Base-by-base conservation (phyloP, 352 stramenopile species). In the Poterioochromonas sp. region DNA sequence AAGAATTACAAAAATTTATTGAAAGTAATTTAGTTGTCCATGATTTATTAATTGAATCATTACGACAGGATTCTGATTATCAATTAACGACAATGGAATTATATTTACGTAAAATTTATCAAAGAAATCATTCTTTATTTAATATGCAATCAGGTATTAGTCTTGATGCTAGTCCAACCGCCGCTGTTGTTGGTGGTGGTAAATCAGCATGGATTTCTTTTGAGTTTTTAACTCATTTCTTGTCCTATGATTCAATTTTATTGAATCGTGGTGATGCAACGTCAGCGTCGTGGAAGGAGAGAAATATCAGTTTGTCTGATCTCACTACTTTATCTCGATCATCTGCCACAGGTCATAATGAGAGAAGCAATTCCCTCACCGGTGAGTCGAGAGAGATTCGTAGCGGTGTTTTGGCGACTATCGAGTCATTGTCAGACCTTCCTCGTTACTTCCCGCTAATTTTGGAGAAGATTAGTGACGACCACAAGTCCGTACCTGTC, bases 61-160 rank as follows among this genome's bases (percentile, higher is more conserved):
- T 80, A 29, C 41, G 47, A 35, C 83, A 93, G 79, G 83, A 87
- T 34, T 80, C 68, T 44, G 85, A 80, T 12, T 85, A 90, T 39
- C 78, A 90, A 68, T 53, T 88, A 37, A 81, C 80, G 32, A 82
- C 93, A 0, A 77, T 95, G 39, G 88, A 95, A 81, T 80, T 94
- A 32, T 90, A 93, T 82, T 79, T 89, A 11, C 80, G 88, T 47
- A 88, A 90, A 79, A 84, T 93, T 22, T 94, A 96, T 76, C 76
- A 86, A 76, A 83, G 58, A 11, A 44, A 78, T 20, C 84, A 86
- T 69, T 37, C 62, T n/a, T 37, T 86, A 1, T 41, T n/a, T 0
- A 58, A 64, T 40, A 32, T 85, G 0, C 3, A 0, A 12, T 0
- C 49, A n/a, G 71, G 71, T 1, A 68, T 8, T 29, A 1, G 3